These are phyloP conservation scores for Mimosa pudica DNA, from an alignment of 306 rosid species.

Conservation along the genomic window DNA sequence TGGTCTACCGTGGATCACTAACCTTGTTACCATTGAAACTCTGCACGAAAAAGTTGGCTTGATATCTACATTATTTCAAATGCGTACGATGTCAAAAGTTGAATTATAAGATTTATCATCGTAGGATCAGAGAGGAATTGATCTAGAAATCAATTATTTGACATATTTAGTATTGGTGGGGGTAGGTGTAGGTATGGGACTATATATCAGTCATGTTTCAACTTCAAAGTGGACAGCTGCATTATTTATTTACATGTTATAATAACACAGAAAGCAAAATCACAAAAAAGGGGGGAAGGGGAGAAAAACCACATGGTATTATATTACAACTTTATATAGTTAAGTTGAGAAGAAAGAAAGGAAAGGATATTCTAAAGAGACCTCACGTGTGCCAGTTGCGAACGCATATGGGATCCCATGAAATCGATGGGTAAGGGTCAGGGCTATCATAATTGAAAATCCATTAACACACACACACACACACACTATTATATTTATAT, in stretches of 20 bases:
- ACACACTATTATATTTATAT: no score
- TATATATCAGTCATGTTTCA: background rate
- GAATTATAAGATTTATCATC: background rate
- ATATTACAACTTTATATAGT: background rate
- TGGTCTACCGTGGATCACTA: background rate
- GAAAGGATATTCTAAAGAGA: background rate
- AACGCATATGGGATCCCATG: background rate
- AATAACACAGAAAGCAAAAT: background rate
- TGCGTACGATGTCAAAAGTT: background rate
- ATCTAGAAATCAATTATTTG: background rate
- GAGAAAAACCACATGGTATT: background rate
- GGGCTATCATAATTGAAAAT: background rate
- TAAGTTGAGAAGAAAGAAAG: background rate
- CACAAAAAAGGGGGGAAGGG: no score
- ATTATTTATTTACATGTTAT: background rate
- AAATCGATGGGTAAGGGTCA: background rate
- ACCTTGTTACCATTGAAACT: background rate
- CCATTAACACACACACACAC: no score
- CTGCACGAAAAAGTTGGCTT: background rate
- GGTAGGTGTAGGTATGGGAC: background rate
- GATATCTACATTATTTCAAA: background rate
- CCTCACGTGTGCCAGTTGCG: background rate
- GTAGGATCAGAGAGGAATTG: background rate
- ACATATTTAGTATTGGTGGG: background rate
- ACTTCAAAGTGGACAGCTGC: background rate